These are phyloP conservation scores for Halophytophthora polymorphica DNA, from an alignment of 352 stramenopile genomes.

Conservation along the genomic window DNA sequence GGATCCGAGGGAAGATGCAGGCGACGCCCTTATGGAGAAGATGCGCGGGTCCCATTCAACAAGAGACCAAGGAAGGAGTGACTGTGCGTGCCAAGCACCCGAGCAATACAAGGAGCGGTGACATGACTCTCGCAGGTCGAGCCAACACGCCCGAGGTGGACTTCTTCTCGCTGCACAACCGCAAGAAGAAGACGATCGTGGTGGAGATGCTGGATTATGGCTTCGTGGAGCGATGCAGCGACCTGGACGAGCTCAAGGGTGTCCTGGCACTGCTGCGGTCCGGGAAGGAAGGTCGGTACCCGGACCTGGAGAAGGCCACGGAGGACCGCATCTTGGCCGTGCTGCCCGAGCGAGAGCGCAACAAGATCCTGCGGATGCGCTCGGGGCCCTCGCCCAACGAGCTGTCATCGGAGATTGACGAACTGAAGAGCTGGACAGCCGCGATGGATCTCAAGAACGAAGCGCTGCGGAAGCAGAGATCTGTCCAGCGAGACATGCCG, in stretches of 20 bases:
- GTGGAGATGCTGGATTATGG: conserved; percentile 92
- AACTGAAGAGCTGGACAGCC: conserved; percentile 63
- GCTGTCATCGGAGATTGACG: conserved; percentile 45
- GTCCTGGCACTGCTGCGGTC: conserved; percentile 83
- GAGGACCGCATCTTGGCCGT: conserved; percentile 80
- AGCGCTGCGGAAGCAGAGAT: conserved; percentile 33
- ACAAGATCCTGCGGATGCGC: conserved; percentile 71
- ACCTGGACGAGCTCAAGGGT: conserved; percentile 84
- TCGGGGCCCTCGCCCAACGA: conserved; percentile 54
- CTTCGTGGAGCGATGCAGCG: conserved; percentile 82
- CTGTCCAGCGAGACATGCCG: conserved; percentile 26
- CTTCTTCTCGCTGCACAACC: conserved; percentile 75
- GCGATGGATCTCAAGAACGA: conserved; percentile 58
- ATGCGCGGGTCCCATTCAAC: no score
- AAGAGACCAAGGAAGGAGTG: no score
- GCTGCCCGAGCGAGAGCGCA: conserved; percentile 72
- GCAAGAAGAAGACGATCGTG: conserved; percentile 63
- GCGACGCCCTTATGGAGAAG: no score
- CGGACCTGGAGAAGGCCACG: conserved; percentile 77
- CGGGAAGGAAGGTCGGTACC: conserved; percentile 89
- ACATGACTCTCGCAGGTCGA: conserved; percentile 33
- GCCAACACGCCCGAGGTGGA: conserved; percentile 36
- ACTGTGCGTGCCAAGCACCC: no score
- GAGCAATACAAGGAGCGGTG: no score
- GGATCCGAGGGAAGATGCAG: no score